phyloP scores from a whole-genome alignment of 2,329 filamentous ascomycete species.

The Claviceps digitariae region DNA sequence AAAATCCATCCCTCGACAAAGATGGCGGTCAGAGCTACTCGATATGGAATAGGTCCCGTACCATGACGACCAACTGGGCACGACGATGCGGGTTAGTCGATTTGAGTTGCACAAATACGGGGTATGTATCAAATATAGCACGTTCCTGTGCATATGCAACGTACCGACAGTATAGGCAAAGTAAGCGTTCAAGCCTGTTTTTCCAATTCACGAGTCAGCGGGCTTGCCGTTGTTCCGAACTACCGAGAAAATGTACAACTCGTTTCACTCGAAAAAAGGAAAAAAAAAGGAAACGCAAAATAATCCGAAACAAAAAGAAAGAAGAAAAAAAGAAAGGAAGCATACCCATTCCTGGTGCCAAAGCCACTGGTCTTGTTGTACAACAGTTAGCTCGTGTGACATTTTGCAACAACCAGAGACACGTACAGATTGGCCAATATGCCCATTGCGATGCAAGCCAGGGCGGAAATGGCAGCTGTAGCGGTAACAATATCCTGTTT shows the following conservation, averaged over 20 bases:
- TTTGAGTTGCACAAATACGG: background rate
- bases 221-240: background rate
- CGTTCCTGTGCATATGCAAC: slow-evolving; percentile 3
- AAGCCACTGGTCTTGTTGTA: slow-evolving; percentile 19
- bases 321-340: background rate
- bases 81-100: slow-evolving; percentile 3
- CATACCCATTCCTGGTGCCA: slow-evolving; percentile 31
- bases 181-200: slow-evolving; percentile 60
- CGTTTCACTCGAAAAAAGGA: background rate
- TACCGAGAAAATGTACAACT: background rate
- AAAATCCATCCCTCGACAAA: slow-evolving; percentile 85
- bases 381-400: slow-evolving; percentile 3
- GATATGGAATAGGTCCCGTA: slow-evolving; percentile 57
- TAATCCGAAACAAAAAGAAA: background rate
- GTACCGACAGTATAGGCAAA: slow-evolving; percentile 55
- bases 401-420: background rate
- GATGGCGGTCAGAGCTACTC: slow-evolving; percentile 68
- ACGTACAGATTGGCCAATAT: slow-evolving; percentile 61
- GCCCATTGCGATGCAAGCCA: slow-evolving; percentile 75
- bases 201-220: slow-evolving; percentile 1
- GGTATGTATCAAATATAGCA: slow-evolving; percentile 7
- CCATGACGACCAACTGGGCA: slow-evolving; percentile 57
- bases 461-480: slow-evolving; percentile 67
- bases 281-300: background rate
- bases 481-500: slow-evolving; percentile 73